phyloP scores from a whole-genome alignment of 352 stramenopile species.

The Pythium phragmitis region DNA sequence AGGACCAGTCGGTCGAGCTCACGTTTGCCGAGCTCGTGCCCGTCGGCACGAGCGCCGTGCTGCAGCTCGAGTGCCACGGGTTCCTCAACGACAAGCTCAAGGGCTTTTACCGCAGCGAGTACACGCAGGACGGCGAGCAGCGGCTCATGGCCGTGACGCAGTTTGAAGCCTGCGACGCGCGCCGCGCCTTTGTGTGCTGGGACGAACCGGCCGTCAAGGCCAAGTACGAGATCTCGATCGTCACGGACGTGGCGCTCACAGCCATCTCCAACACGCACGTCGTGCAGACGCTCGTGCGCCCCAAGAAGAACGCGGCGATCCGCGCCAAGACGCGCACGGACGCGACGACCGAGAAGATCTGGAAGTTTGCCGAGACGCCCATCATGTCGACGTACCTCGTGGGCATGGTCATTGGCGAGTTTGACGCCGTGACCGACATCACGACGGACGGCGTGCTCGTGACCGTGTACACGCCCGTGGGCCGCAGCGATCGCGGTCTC shows the following conservation, averaged over 20 bases:
- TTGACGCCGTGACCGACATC: conserved; percentile 92
- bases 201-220: conserved; percentile 97
- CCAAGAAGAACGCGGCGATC: conserved; percentile 59
- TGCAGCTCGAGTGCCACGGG: conserved; percentile 62
- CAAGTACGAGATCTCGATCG: conserved; percentile 92
- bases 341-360: conserved; percentile 55
- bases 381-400: conserved; percentile 98
- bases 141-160: conserved; percentile 93
- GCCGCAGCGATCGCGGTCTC: conserved; percentile 84
- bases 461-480: conserved; percentile 94
- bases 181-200: conserved; percentile 96
- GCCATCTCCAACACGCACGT: conserved; percentile 97
- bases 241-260: conserved; percentile 88
- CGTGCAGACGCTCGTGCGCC: conserved; percentile 63
- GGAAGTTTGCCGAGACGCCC: conserved; percentile 91
- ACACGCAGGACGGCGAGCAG: conserved; percentile 89
- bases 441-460: conserved; percentile 91
- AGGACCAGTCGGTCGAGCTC: conserved; percentile 64
- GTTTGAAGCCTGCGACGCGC: conserved; percentile 83
- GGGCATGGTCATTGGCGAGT: conserved; percentile 95
- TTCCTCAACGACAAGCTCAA: conserved; percentile 92
- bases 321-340: conserved; percentile 45
- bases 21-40: conserved; percentile 47
- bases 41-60: conserved; percentile 32
- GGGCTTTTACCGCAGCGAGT: conserved; percentile 95